Conservation (phyloP, 176 grass and related monocot species). For the Aegilops sharonensis region DNA sequence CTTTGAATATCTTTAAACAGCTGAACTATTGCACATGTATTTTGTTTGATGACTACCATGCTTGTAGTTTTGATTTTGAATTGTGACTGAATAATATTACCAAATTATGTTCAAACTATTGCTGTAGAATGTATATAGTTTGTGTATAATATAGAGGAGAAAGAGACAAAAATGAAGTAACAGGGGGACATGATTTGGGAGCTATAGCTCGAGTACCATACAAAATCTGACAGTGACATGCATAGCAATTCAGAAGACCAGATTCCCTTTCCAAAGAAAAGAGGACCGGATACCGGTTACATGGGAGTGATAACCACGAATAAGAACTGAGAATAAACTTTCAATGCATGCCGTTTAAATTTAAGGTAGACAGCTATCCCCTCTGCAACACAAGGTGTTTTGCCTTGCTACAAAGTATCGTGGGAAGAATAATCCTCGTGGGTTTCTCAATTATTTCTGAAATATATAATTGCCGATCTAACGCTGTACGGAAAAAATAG, state of each 20-base stretch:
- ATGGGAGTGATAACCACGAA: background rate
- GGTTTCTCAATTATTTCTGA: slow-evolving; percentile 49
- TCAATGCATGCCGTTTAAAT: slow-evolving; percentile 15
- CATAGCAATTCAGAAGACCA: background rate
- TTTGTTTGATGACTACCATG: too few relatives aligned
- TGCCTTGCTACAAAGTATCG: slow-evolving; percentile 25
- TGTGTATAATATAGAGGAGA: too few relatives aligned
- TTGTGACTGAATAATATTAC: too few relatives aligned
- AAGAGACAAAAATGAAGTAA: too few relatives aligned
- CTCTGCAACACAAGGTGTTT: slow-evolving; percentile 33
- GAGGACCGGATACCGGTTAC: background rate
- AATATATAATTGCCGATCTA: slow-evolving; percentile 41
- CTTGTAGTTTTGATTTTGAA: too few relatives aligned
- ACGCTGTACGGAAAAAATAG: slow-evolving; percentile 34
- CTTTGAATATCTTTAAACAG: too few relatives aligned
- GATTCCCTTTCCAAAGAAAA: background rate
- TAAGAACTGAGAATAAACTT: background rate
- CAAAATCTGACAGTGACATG: background rate
- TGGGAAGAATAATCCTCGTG: background rate
- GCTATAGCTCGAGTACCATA: background rate
- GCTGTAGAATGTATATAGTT: too few relatives aligned
- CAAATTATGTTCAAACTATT: too few relatives aligned
- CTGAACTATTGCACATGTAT: too few relatives aligned
- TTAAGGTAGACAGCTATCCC: background rate
- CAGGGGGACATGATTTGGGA: background rate